Evolutionary conservation across 2,329 filamentous ascomycete genomes (phyloP).

Genomic region (Tolypocladium tundrense): DNA sequence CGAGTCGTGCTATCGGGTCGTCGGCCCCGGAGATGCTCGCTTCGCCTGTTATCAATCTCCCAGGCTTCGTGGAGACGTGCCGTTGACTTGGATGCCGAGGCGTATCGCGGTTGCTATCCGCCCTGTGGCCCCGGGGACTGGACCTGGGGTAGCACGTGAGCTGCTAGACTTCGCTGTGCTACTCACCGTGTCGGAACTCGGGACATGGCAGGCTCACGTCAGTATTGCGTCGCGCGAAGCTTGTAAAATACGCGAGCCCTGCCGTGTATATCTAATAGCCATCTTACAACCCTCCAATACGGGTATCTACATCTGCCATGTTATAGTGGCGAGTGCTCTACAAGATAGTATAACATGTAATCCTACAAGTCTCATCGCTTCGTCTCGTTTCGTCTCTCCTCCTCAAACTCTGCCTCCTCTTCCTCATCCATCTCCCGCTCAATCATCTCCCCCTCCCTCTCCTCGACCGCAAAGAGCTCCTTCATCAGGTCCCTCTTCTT

Average conservation of each 20-base stretch:
- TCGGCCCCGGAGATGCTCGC: background rate
- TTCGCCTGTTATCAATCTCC: background rate
- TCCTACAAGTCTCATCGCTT: background rate
- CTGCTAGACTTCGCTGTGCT: too few relatives aligned
- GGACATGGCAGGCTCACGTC: too few relatives aligned
- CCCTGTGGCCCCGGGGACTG: too few relatives aligned
- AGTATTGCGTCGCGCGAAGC: too few relatives aligned
- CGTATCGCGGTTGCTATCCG: too few relatives aligned
- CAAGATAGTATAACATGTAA: background rate
- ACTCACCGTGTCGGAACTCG: background rate
- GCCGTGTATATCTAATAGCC: background rate
- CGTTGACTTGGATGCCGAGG: too few relatives aligned
- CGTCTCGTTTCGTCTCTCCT: constrained; percentile 2
- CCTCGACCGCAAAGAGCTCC: constrained; percentile 26
- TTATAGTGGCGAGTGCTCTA: background rate
- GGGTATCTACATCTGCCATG: background rate
- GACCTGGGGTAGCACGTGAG: background rate
- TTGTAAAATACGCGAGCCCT: background rate
- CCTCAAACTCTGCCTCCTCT: constrained; percentile 14
- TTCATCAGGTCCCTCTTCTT: constrained; percentile 27
- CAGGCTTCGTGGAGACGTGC: too few relatives aligned
- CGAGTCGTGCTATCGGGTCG: background rate
- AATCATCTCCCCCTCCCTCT: constrained; percentile 18
- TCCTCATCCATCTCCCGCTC: constrained; percentile 21
- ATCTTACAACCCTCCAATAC: background rate